Evolutionary conservation across 805 yeast genomes (phyloP), one percentile per base, ranked within the genome.

Genomic region (Zygoascus flipseniorum): DNA sequence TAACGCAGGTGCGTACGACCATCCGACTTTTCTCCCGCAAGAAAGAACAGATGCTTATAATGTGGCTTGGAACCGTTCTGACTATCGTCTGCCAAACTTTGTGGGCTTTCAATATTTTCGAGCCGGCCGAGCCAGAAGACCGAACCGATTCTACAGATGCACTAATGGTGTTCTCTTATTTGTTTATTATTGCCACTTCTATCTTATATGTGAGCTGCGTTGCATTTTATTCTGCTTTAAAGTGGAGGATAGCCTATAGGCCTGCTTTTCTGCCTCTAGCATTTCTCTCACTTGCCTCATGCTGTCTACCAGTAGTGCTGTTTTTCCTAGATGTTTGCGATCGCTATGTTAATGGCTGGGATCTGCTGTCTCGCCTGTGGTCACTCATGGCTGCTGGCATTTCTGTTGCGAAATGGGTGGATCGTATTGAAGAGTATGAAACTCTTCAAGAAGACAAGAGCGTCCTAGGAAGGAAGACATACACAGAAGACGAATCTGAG

Each of bases 401-500:
- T n/a, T 39, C 52, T 1, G 58, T 51, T 16, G 58, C 61, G 59
- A 51, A 43, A 31, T 59, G 62, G 62, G 50, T 58, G 32, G 61
- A 60, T 43, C 37, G 59, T 16, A 52, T 59, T 4, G 56, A 52
- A 19, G 54, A 46, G n/a, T 42, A 32, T 20, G 61, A 58, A 47
- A 19, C 41, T 23, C 41, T 39, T 20, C 37, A 35, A 5, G 55
- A 58, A 42, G 51, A 44, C 11, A 49, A 54, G n/a, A 51, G 56
- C 23, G 61, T 59, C 14, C 52, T 60, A 16, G 64, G 64, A 16
- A 46, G 55, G 16, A 58, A 58, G 41, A 51, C 48, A 35, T 59
- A 55, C 43, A 47, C 48, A n/a, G 62, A 60, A 37, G 62, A 60
- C 26, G 41, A 47, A 13, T 14, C 35, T 5, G 47, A 47, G 26